Percentiles rank a stretch among this genome's conserved stretches.
Conservation (phyloP, 805 yeast species). For the Candida argentea region DNA sequence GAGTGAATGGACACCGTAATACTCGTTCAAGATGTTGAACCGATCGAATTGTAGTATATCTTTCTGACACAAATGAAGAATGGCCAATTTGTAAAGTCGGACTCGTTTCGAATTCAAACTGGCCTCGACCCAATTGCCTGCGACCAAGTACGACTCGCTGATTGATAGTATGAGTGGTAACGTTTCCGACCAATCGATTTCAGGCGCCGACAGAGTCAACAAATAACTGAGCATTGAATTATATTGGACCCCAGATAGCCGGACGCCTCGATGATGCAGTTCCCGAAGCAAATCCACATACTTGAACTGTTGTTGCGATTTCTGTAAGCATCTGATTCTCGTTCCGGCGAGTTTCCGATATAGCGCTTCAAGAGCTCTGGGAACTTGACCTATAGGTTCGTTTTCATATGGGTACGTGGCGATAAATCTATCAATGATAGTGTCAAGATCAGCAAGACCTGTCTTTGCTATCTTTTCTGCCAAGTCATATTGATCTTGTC, state of each 20-base stretch:
- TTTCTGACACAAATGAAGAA: conserved; percentile 10
- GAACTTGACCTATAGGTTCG: conserved; percentile 5
- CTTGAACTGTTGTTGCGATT: conserved; percentile 1
- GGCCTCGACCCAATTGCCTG: conserved; percentile 22
- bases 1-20: conserved; percentile 14
- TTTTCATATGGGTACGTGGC: conserved; percentile 11
- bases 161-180: conserved; percentile 10
- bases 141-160: conserved; percentile 21
- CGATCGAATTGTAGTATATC: conserved; percentile 5
- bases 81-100: conserved; percentile 18
- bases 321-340: conserved; percentile 6
- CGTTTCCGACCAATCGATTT: no score
- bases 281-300: conserved; percentile 6
- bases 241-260: conserved; percentile 13
- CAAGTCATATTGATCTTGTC: conserved; percentile 12
- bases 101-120: conserved; percentile 12
- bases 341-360: conserved; percentile 9
- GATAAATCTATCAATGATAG: conserved; percentile 7
- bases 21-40: conserved; percentile 16
- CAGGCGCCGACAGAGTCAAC: conserved; percentile 1
- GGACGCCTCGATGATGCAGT: conserved; percentile 4
- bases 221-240: conserved; percentile 7
- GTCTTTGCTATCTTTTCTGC: conserved; percentile 15
- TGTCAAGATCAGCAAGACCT: conserved; percentile 16
- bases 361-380: conserved; percentile 2